Conservation (phyloP, 139 green algal genomes). For the Chlamydomonas eustigma region DNA sequence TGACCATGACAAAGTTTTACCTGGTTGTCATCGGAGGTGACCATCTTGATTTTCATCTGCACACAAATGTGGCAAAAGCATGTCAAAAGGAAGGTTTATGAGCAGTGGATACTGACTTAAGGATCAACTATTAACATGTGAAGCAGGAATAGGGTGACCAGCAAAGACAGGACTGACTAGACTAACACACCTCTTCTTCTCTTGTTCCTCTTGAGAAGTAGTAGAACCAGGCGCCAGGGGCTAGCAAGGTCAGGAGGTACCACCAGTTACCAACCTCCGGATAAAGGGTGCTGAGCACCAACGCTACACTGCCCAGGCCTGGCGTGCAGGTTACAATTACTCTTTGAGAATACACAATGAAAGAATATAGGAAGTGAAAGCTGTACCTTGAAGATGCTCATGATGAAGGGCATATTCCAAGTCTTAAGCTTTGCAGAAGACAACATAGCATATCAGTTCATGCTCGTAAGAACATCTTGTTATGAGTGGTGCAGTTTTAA, state of each 20-base stretch:
- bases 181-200: conserved; percentile 68
- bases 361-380: no score
- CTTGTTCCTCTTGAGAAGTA: conserved; percentile 75
- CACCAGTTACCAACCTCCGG: conserved; percentile 69
- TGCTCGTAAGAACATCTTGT: no score
- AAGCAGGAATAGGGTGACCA: not conserved
- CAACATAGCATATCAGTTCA: no score
- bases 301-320: conserved; percentile 68
- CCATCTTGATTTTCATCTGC: conserved; percentile 83
- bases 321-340: no score
- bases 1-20: no score
- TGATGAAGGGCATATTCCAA: no score
- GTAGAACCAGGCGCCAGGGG: conserved; percentile 70
- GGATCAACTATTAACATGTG: not conserved
- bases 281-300: conserved; percentile 73
- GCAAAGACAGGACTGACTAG: not conserved
- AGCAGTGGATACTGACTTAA: no score
- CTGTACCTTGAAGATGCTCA: no score
- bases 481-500: no score
- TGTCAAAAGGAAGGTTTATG: not conserved
- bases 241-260: conserved; percentile 73
- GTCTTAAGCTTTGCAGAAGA: no score
- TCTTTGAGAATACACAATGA: no score
- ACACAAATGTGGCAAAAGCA: not conserved
- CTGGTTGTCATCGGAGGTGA: conserved; percentile 64